Percentiles rank a stretch among this genome's conserved stretches.
Evolutionary conservation across 106 monocot species (phyloP).

Genomic region (Acanthochlamys bracteata): DNA sequence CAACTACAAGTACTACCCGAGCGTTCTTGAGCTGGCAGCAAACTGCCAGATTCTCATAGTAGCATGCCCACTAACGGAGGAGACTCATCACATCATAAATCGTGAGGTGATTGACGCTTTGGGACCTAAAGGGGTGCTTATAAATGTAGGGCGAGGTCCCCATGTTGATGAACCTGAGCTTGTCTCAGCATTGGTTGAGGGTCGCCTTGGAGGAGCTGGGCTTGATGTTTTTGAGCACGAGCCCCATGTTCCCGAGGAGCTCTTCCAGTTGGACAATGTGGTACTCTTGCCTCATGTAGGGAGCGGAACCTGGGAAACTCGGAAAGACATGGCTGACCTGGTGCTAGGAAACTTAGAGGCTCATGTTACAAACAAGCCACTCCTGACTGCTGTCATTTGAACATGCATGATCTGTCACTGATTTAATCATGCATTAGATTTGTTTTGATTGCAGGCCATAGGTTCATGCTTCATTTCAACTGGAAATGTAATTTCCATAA

Average conservation of each 20-base stretch:
- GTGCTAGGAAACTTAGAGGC: constrained; percentile 66
- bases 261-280: constrained; percentile 51
- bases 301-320: constrained; percentile 40
- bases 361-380: constrained; percentile 42
- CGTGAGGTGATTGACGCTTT: constrained; percentile 46
- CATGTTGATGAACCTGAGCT: constrained; percentile 66
- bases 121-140: constrained; percentile 43
- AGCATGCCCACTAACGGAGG: constrained; percentile 36
- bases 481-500: too few relatives aligned
- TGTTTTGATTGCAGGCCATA: too few relatives aligned
- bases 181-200: constrained; percentile 42
- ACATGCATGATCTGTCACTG: neutral
- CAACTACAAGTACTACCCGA: constrained; percentile 38
- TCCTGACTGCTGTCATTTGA: constrained; percentile 57
- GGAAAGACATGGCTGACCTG: constrained; percentile 55
- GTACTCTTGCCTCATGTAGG: constrained; percentile 69
- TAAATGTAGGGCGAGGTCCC: constrained; percentile 56
- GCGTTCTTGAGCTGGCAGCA: constrained; percentile 26
- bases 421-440: too few relatives aligned
- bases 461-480: too few relatives aligned
- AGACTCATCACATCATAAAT: constrained; percentile 48
- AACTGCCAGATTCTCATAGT: constrained; percentile 49
- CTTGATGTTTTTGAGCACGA: constrained; percentile 69
- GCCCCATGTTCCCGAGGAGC: constrained; percentile 43
- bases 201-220: constrained; percentile 56